phyloP scores from a whole-genome alignment of 2,329 filamentous ascomycete species.

The Colletotrichum australisinense region DNA sequence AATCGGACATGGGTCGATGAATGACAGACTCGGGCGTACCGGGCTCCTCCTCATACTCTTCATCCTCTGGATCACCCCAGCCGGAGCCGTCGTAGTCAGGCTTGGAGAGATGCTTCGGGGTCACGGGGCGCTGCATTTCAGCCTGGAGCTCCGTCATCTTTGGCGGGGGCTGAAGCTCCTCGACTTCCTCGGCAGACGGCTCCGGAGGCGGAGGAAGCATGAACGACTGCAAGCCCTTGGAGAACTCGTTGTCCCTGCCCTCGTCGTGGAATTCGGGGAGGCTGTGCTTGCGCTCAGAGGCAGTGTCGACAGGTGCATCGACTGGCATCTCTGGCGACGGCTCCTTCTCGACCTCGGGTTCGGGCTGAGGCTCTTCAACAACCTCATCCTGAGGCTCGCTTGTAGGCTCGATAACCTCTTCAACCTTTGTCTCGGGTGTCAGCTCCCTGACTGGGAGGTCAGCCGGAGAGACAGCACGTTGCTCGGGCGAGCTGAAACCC shows the following conservation, averaged over 20 bases:
- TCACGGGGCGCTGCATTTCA: conserved; percentile 55
- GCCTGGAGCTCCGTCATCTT: conserved; percentile 52
- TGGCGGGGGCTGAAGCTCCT: conserved; percentile 40
- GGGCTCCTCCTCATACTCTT: conserved; percentile 69
- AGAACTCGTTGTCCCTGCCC: conserved; percentile 50
- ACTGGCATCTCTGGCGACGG: conserved; percentile 24
- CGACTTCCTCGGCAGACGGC: conserved; percentile 43
- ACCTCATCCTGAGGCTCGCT: neutral
- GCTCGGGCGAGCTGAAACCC: conserved; percentile 37
- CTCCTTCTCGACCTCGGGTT: conserved; percentile 34
- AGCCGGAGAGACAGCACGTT: conserved; percentile 38
- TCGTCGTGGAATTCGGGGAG: conserved; percentile 34
- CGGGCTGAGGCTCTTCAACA: neutral
- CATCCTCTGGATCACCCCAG: conserved; percentile 67
- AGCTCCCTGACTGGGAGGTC: conserved; percentile 5
- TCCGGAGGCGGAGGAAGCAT: conserved; percentile 58
- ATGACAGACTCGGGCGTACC: conserved; percentile 92
- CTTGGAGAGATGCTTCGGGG: conserved; percentile 66
- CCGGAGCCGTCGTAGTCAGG: conserved; percentile 73
- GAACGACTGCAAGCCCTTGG: conserved; percentile 57
- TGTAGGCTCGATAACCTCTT: conserved; percentile 8
- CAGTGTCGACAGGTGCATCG: conserved; percentile 44
- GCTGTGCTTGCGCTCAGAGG: conserved; percentile 36
- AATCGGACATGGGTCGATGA: conserved; percentile 73
- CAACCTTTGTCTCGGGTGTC: conserved; percentile 12